Conservation (phyloP, 2,329 filamentous ascomycete genomes). For the Pseudogymnoascus sp. region DNA sequence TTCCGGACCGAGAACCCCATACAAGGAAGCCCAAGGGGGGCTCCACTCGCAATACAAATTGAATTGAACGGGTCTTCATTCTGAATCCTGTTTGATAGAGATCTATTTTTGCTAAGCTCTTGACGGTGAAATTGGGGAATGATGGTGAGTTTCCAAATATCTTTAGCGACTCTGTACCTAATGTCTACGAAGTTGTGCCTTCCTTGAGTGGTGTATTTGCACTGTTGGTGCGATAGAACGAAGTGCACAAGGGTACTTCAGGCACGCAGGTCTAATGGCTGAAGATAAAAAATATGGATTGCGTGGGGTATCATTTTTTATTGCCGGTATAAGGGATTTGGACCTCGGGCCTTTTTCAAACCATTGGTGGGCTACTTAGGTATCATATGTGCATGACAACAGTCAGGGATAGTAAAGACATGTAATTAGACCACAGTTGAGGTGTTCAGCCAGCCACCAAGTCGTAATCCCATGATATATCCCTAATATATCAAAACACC, state of each 20-base stretch:
- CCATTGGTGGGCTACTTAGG: neutral
- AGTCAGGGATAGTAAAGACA: neutral
- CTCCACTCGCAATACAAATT: too few species aligned
- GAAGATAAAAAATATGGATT: neutral
- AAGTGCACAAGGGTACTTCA: neutral
- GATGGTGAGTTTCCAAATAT: too few species aligned
- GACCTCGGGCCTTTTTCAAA: neutral
- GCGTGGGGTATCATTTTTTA: neutral
- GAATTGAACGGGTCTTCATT: too few species aligned
- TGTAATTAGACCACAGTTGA: neutral
- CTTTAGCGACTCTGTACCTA: too few species aligned
- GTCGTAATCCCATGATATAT: neutral
- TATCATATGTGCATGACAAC: neutral
- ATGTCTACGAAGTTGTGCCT: too few species aligned
- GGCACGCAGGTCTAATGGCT: neutral
- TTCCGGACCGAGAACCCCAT: neutral
- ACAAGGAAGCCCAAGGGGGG: too few species aligned
- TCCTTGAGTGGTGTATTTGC: too few species aligned
- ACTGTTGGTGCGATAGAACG: too few species aligned
- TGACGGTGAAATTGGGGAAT: too few species aligned
- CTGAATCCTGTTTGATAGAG: too few species aligned
- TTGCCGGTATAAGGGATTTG: neutral
- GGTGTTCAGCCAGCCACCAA: neutral
- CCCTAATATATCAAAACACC: neutral
- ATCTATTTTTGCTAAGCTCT: too few species aligned